Conservation (phyloP, 2,329 filamentous ascomycete genomes). For the Paracoccidioides brasiliensis region DNA sequence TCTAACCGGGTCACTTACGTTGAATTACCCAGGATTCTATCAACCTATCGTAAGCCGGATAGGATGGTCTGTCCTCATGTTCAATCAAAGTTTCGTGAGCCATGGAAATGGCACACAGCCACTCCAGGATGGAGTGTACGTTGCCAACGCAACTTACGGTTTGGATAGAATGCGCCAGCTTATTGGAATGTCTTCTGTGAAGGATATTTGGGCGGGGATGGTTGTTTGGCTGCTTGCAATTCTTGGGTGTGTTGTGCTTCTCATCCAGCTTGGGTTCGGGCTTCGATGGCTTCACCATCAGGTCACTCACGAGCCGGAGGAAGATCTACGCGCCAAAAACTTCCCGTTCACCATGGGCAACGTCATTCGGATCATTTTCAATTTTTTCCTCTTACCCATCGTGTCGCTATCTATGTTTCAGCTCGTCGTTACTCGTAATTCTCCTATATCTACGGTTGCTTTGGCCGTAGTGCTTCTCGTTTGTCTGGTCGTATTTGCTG, state of each 20-base stretch:
- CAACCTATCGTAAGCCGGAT: slow-evolving; percentile 80
- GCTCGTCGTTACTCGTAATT: slow-evolving; percentile 58
- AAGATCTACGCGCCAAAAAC: slow-evolving; percentile 84
- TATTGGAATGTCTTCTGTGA: slow-evolving; percentile 60
- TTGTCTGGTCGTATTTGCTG: slow-evolving; percentile 57
- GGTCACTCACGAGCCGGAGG: slow-evolving; percentile 59
- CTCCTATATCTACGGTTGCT: slow-evolving; percentile 57
- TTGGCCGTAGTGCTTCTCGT: slow-evolving; percentile 64
- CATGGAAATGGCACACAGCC: slow-evolving; percentile 51
- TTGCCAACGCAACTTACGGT: slow-evolving; percentile 63
- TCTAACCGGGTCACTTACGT: slow-evolving; percentile 70
- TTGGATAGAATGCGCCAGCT: slow-evolving; percentile 67
- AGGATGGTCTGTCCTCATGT: slow-evolving; percentile 82
- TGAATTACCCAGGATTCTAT: slow-evolving; percentile 88
- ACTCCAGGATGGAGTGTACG: slow-evolving; percentile 75
- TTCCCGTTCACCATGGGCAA: slow-evolving; percentile 73
- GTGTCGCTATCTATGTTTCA: slow-evolving; percentile 84
- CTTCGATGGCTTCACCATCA: slow-evolving; percentile 62
- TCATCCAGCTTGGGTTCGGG: slow-evolving; percentile 66
- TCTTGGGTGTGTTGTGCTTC: slow-evolving; percentile 50
- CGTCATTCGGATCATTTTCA: slow-evolving; percentile 74
- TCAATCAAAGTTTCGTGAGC: slow-evolving; percentile 79
- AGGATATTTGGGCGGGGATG: slow-evolving; percentile 90
- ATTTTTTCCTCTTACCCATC: slow-evolving; percentile 80
- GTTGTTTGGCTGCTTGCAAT: slow-evolving; percentile 80